These are phyloP conservation scores for Citrus inodora DNA, from an alignment of 345 rosid species.

Conservation along the genomic window DNA sequence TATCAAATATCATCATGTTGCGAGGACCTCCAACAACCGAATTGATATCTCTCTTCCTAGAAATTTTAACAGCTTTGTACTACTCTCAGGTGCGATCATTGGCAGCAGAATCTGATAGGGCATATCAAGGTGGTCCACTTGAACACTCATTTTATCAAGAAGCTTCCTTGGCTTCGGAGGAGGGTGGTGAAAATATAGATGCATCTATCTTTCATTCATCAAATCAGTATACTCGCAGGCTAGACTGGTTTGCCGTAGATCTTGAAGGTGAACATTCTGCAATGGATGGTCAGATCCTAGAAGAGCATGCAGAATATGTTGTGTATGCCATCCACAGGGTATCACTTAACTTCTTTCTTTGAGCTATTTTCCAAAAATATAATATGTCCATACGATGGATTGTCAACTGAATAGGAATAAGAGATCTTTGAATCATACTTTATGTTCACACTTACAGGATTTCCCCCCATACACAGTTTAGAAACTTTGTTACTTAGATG, in stretches of 20 bases:
- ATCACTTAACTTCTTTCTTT: constrained; percentile 27
- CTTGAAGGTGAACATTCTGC: constrained; percentile 99
- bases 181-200: constrained; percentile 42
- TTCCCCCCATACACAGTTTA: neutral
- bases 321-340: constrained; percentile 97
- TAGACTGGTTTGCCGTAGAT: constrained; percentile 98
- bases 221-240: constrained; percentile 52
- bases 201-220: constrained; percentile 46
- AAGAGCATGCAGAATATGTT: constrained; percentile 97
- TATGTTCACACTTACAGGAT: neutral
- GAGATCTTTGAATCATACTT: neutral
- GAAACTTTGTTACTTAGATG: neutral
- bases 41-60: neutral
- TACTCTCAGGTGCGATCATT: constrained; percentile 75
- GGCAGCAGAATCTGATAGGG: constrained; percentile 95
- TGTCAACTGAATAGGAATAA: neutral
- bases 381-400: neutral
- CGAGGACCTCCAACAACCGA: neutral
- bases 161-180: constrained; percentile 46
- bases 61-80: constrained; percentile 2
- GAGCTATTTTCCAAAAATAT: constrained; percentile 15
- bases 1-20: neutral
- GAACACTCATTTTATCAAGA: constrained; percentile 76
- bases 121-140: constrained; percentile 81
- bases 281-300: constrained; percentile 95